Evolutionary conservation across 2,329 filamentous ascomycete species (phyloP).

Genomic region (Penicillium fuscoglaucum): DNA sequence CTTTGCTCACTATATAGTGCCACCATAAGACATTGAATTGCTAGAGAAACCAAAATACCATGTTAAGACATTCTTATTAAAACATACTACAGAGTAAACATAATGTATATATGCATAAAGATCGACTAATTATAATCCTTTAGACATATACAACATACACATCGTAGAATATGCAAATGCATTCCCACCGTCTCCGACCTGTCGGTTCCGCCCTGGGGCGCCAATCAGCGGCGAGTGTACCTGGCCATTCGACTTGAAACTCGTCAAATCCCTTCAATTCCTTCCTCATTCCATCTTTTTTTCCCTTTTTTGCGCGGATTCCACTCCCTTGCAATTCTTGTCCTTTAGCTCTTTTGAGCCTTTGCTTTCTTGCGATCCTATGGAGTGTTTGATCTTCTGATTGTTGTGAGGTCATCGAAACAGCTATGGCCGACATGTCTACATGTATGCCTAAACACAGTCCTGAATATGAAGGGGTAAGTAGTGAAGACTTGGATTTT

Average conservation of each 20-base stretch:
- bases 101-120: not conserved
- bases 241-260: constrained; percentile 21
- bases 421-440: constrained; percentile 33
- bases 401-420: constrained; percentile 18
- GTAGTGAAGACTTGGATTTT: constrained; percentile 14
- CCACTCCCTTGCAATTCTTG: not conserved
- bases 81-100: not conserved
- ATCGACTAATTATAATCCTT: not conserved
- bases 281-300: constrained; percentile 13
- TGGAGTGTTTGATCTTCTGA: constrained; percentile 19
- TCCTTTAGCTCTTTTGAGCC: constrained; percentile 2
- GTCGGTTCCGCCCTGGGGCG: constrained; percentile 14
- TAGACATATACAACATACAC: not conserved
- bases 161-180: not conserved
- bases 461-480: constrained; percentile 47
- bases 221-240: constrained; percentile 25
- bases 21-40: not conserved
- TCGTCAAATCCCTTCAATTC: constrained; percentile 18
- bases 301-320: not conserved
- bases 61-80: not conserved
- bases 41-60: not conserved
- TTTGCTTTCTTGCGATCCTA: constrained; percentile 15
- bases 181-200: constrained; percentile 21
- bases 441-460: constrained; percentile 38
- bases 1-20: not conserved